Evolutionary conservation across 257 asterid genomes (phyloP).

Genomic region (Lycium barbarum): DNA sequence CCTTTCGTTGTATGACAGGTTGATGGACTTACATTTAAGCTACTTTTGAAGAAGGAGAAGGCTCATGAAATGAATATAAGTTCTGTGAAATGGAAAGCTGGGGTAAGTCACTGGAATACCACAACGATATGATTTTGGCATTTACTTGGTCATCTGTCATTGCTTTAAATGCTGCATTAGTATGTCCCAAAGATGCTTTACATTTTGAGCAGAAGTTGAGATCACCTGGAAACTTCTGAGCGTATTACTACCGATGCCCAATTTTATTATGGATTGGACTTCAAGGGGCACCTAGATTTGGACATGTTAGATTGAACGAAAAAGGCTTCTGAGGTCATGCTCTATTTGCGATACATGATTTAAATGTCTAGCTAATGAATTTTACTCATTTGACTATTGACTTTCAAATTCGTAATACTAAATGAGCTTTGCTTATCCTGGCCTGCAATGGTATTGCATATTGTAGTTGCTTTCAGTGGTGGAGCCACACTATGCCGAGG

Average conservation of each 20-base stretch:
- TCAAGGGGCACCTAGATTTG: conserved; percentile 6
- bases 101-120: no score
- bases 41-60: no score
- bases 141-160: background rate
- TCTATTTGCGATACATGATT: background rate
- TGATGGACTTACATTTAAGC: no score
- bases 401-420: background rate
- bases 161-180: background rate
- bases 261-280: background rate
- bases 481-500: no score
- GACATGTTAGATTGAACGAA: background rate
- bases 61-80: no score
- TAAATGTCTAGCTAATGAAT: background rate
- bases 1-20: background rate
- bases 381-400: background rate
- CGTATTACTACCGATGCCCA: background rate
- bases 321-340: background rate
- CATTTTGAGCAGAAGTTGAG: background rate
- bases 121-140: no score
- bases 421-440: background rate
- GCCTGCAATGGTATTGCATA: background rate
- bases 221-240: conserved; percentile 14
- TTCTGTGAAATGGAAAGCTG: no score
- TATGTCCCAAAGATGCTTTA: background rate
- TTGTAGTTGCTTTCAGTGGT: background rate